Evolutionary conservation across 805 yeast species (phyloP).

Genomic region (Clavispora fructus): DNA sequence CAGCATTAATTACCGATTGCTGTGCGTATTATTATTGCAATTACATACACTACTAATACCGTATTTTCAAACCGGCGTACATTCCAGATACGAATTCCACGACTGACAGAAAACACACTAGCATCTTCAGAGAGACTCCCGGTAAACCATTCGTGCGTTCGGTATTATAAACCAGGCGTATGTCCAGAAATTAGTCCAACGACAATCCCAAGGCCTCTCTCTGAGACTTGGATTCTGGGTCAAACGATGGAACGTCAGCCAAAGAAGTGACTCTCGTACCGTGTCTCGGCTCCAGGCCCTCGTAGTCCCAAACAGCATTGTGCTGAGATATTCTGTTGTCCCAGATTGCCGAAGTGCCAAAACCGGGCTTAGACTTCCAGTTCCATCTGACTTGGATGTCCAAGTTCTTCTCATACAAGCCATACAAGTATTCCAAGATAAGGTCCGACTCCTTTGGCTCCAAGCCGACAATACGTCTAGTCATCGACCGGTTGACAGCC

Average conservation of each 20-base stretch:
- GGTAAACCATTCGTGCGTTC: too few species aligned
- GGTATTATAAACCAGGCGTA: too few species aligned
- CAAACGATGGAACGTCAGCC: constrained; percentile 51
- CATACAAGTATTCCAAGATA: constrained; percentile 13
- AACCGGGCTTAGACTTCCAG: constrained; percentile 22
- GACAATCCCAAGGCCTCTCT: constrained; percentile 45
- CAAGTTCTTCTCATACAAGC: constrained; percentile 29
- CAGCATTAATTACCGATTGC: too few species aligned
- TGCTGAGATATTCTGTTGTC: constrained; percentile 55
- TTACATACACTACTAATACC: too few species aligned
- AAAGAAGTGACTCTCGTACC: constrained; percentile 40
- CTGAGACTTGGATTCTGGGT: constrained; percentile 45
- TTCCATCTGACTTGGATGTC: constrained; percentile 40
- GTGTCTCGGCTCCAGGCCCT: constrained; percentile 35
- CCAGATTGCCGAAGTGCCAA: constrained; percentile 55
- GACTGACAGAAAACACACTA: too few species aligned
- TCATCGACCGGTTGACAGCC: constrained; percentile 25
- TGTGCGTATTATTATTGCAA: too few species aligned
- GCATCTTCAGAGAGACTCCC: too few species aligned
- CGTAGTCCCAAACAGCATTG: constrained; percentile 48
- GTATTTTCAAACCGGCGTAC: too few species aligned
- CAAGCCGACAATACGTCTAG: constrained; percentile 25
- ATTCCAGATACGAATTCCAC: too few species aligned
- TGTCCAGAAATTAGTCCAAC: too few species aligned
- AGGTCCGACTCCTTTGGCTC: constrained; percentile 19